These are phyloP conservation scores for Nicotiana sylvestris DNA, from an alignment of 257 asterid genomes.

Conservation along the genomic window DNA sequence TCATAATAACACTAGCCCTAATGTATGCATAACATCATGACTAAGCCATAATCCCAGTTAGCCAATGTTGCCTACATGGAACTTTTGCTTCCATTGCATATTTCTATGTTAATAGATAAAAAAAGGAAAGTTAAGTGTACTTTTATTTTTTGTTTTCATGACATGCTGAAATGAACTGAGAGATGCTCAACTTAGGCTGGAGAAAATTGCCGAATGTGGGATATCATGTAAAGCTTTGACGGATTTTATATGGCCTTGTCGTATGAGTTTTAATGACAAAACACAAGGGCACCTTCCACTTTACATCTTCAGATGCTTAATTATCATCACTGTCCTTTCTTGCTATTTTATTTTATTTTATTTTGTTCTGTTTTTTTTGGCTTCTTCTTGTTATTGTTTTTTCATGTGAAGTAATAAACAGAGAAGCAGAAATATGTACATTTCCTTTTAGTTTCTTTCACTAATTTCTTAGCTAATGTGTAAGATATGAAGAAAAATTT, in stretches of 20 bases:
- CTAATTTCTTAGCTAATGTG: not conserved
- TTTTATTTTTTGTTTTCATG: not conserved
- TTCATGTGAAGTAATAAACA: not conserved
- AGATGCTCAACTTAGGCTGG: constrained; percentile 1
- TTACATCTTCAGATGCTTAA: not conserved
- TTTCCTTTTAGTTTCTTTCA: not conserved
- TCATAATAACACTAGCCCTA: not conserved
- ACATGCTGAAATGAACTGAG: constrained; percentile 4
- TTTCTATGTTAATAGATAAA: not conserved
- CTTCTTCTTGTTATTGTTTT: not conserved
- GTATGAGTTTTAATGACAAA: not conserved
- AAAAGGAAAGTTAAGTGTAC: not conserved
- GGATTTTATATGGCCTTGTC: not conserved
- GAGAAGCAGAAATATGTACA: not conserved
- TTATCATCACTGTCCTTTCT: not conserved
- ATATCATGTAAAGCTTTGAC: not conserved
- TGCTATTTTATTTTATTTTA: not conserved
- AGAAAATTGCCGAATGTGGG: not conserved
- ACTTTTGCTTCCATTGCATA: not conserved
- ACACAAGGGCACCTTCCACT: not conserved
- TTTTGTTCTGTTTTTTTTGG: not conserved
- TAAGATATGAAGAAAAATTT: not conserved
- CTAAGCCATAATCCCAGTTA: not conserved
- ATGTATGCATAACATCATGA: not conserved
- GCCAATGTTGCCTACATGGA: not conserved